Evolutionary conservation across 805 yeast species (phyloP).

Genomic region (Sungouiozyma ichnusensis): DNA sequence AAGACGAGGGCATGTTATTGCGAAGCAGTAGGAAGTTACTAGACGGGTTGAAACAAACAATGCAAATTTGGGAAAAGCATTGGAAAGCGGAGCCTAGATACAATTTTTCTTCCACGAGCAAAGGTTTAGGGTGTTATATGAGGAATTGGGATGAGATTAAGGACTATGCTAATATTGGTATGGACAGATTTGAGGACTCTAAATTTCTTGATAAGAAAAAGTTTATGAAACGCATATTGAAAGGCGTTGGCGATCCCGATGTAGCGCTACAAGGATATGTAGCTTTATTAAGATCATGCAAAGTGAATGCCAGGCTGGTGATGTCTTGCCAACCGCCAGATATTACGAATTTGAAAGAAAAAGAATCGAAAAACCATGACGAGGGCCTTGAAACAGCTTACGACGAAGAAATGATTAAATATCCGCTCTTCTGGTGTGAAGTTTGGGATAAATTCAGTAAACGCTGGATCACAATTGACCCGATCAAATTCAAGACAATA

Average conservation of each 20-base stretch:
- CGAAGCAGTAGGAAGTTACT: slow-evolving; percentile 53
- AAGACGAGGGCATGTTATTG: slow-evolving; percentile 29
- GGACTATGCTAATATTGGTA: slow-evolving; percentile 1
- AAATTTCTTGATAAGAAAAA: slow-evolving; percentile 28
- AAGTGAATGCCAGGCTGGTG: slow-evolving; percentile 62
- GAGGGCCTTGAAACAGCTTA: not conserved
- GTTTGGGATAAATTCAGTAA: slow-evolving; percentile 72
- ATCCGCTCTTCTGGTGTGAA: slow-evolving; percentile 87
- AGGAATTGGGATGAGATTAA: slow-evolving; percentile 38
- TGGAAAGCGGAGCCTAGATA: slow-evolving; percentile 37
- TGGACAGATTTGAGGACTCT: slow-evolving; percentile 12
- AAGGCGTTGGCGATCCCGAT: slow-evolving; percentile 63
- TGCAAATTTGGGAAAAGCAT: slow-evolving; percentile 48
- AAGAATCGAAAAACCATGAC: not conserved
- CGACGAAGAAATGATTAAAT: slow-evolving; percentile 21
- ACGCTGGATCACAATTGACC: slow-evolving; percentile 82
- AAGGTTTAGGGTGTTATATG: slow-evolving; percentile 33
- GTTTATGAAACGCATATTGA: slow-evolving; percentile 35
- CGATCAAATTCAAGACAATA: slow-evolving; percentile 51
- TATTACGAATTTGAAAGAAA: slow-evolving; percentile 36
- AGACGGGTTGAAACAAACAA: slow-evolving; percentile 62
- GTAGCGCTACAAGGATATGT: slow-evolving; percentile 83
- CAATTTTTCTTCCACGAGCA: slow-evolving; percentile 2
- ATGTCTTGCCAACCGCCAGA: slow-evolving; percentile 89
- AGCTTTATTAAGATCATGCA: slow-evolving; percentile 57